phyloP scores from a whole-genome alignment of 345 rosid genomes.

The Eucalyptus sp. region DNA sequence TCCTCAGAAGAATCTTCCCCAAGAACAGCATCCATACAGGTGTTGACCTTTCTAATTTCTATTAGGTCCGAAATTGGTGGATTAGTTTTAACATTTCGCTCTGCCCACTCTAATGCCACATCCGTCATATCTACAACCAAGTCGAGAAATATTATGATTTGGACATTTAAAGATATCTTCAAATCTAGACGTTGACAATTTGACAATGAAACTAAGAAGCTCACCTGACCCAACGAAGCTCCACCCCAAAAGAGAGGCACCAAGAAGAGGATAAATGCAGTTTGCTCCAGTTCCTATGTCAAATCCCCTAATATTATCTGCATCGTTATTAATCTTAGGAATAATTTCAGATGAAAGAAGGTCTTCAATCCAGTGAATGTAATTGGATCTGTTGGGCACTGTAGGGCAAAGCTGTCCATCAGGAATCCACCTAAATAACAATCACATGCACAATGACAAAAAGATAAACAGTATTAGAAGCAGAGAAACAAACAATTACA shows the following conservation, averaged over 20 bases:
- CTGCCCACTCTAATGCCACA: constrained; percentile 91
- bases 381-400: constrained; percentile 84
- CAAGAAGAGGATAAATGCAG: constrained; percentile 91
- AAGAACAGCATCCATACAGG: neutral
- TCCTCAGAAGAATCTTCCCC: neutral
- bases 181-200: neutral
- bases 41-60: constrained; percentile 53
- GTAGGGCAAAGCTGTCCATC: constrained; percentile 96
- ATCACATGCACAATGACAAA: neutral
- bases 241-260: constrained; percentile 82
- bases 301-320: constrained; percentile 53
- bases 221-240: constrained; percentile 75
- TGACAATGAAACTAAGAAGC: neutral
- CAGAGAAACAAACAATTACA: neutral
- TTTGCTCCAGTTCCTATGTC: constrained; percentile 96
- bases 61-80: constrained; percentile 52
- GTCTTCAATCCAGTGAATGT: constrained; percentile 89
- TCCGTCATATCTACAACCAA: constrained; percentile 58
- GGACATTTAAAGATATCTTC: neutral
- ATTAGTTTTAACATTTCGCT: constrained; percentile 60
- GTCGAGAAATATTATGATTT: neutral
- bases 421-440: constrained; percentile 77
- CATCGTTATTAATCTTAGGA: constrained; percentile 7
- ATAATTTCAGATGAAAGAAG: constrained; percentile 60
- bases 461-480: neutral